These are phyloP conservation scores for Kodamaea lidongshanica DNA, from an alignment of 805 yeast species.

Conservation along the genomic window DNA sequence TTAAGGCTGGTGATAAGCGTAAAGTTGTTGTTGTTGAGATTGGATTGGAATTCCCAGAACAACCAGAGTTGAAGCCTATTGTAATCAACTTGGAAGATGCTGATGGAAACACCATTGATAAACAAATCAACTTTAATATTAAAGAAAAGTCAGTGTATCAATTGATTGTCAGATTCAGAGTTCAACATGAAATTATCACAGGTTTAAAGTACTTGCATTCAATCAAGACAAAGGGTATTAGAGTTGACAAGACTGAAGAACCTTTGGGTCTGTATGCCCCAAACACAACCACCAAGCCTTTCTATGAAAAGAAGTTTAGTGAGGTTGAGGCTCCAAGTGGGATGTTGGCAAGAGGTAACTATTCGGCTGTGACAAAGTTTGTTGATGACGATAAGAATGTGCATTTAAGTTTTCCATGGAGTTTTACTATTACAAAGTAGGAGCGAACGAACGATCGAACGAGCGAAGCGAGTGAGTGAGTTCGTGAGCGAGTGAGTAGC, in stretches of 20 bases:
- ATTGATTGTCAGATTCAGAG: constrained; percentile 67
- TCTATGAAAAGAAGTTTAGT: constrained; percentile 50
- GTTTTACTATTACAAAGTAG: constrained; percentile 70
- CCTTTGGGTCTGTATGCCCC: constrained; percentile 92
- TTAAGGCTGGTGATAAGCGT: constrained; percentile 64
- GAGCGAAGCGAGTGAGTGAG: too few relatives aligned
- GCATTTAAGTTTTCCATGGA: constrained; percentile 78
- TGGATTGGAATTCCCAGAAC: constrained; percentile 61
- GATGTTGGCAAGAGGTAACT: constrained; percentile 78
- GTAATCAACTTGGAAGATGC: constrained; percentile 60
- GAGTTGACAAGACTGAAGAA: constrained; percentile 80
- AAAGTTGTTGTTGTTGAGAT: constrained; percentile 75
- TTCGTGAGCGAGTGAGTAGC: too few relatives aligned
- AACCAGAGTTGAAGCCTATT: constrained; percentile 51
- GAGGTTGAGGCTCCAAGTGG: constrained; percentile 89
- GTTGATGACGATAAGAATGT: constrained; percentile 77
- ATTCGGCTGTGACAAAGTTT: constrained; percentile 74
- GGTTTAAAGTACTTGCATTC: constrained; percentile 83
- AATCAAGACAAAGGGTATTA: constrained; percentile 80
- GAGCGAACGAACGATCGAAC: too few relatives aligned
- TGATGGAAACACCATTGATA: constrained; percentile 49
- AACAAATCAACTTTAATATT: constrained; percentile 64
- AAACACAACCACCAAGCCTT: constrained; percentile 73
- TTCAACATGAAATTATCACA: constrained; percentile 86
- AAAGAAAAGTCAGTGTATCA: constrained; percentile 74